Base-by-base conservation (phyloP, 2,329 filamentous ascomycete species). In the Aspergillus puulaauensis region DNA sequence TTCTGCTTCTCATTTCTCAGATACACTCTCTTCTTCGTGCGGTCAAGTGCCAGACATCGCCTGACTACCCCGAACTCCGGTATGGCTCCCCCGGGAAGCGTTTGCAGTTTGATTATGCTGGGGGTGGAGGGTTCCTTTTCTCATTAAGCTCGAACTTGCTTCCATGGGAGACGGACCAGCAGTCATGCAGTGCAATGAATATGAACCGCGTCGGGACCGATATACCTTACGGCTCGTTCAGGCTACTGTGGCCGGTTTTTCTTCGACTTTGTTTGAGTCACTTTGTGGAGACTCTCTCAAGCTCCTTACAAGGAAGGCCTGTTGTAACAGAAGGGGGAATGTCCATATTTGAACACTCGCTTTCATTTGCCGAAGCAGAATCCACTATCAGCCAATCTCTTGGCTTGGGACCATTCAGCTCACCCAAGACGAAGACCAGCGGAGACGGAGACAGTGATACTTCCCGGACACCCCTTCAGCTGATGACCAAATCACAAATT, bases 321-420 rank as follows among this genome's bases (percentile, higher is more conserved):
- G 84, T 91, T 0, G 85, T 90, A 61, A 89, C 90, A 0, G 95
- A 98, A 75, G 96, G 91, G 1, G 93, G 92, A 17, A 96, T 98
- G 90, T 96, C 93, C 0, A 84, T 97, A 2, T 96, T 98, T 68
- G 95, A 99, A 72, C 93, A 97, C 70, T 97, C 93, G 0, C 81
- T 99, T 8, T 93, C 93, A 2, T 99, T 98, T 76, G 91, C 93
- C 11, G 95, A 99, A 74, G 93, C 93, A 8, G 95, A 99, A 72
- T 89, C 90, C 31, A 90, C 93, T 62, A 87, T 97, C 46, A 88
- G 87, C 66, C 90, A 88, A 63, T 90, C 92, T 51, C 83, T 96
- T 14, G 88, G 88, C 12, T 85, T 92, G 73, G 86, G 88, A 0
- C 67, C 86, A 1, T 88, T 90, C 67, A 80, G 82, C 23, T 68